Evolutionary conservation across 2,329 filamentous ascomycete species (phyloP).

Genomic region (Aspergillus texensis): DNA sequence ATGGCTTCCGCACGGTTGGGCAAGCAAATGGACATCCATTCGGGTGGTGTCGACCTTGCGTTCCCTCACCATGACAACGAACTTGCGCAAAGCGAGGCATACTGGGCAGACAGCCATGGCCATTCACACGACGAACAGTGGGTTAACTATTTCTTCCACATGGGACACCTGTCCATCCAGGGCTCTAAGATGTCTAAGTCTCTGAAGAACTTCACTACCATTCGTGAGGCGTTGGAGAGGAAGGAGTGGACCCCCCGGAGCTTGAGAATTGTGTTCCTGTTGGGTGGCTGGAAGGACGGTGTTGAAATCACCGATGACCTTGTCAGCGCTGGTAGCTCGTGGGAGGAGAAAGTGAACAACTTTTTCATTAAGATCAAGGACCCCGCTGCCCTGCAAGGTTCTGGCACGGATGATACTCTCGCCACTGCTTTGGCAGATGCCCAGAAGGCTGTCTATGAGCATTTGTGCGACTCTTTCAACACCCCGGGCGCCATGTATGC

Average conservation of each 20-base stretch:
- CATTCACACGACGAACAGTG: conserved; percentile 63
- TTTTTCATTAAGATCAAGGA: conserved; percentile 64
- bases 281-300: conserved; percentile 87
- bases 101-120: conserved; percentile 58
- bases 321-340: conserved; percentile 70
- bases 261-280: conserved; percentile 82
- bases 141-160: conserved; percentile 96
- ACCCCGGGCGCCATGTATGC: conserved; percentile 76
- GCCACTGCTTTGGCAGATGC: conserved; percentile 54
- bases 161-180: conserved; percentile 87
- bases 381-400: conserved; percentile 52
- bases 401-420: conserved; percentile 46
- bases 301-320: conserved; percentile 89
- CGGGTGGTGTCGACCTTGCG: conserved; percentile 85
- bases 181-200: conserved; percentile 96
- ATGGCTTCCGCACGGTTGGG: conserved; percentile 93
- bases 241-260: conserved; percentile 76
- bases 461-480: conserved; percentile 83
- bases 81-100: conserved; percentile 86
- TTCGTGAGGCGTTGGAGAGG: conserved; percentile 73
- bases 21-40: conserved; percentile 86
- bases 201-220: conserved; percentile 94
- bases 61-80: conserved; percentile 96
- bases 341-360: conserved; percentile 78
- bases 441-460: conserved; percentile 61